A percentile compares a stretch with the other conserved stretches of the same genome.
These are phyloP conservation scores for Tetrahymena malaccensis DNA, from an alignment of 73 alveolate species.

Conservation along the genomic window DNA sequence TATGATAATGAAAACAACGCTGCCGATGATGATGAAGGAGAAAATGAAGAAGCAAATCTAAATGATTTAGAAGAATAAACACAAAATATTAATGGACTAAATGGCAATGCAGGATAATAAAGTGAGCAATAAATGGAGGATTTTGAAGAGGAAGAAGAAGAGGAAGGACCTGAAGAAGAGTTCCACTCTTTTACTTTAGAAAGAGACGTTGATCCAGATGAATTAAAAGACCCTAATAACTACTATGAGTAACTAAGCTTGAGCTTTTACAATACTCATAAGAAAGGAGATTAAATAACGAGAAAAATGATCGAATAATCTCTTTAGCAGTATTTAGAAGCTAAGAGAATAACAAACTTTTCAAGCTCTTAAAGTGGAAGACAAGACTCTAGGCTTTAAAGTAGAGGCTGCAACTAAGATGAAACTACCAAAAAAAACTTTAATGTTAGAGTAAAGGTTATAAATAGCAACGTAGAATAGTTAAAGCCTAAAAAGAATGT, in stretches of 20 bases:
- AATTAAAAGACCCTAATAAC: background rate
- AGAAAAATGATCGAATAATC: background rate
- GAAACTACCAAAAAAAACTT: background rate
- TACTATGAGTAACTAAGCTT: background rate
- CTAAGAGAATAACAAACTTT: background rate
- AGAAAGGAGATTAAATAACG: background rate
- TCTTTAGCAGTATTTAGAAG: background rate
- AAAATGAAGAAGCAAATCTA: background rate
- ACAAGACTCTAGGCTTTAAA: background rate
- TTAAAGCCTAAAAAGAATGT: background rate
- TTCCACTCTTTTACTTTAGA: background rate
- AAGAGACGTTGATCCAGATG: background rate
- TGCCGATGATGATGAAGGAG: background rate
- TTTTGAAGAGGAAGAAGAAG: background rate
- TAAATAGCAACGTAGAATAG: background rate
- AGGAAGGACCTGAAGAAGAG: background rate
- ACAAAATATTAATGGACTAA: background rate
- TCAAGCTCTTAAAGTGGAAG: background rate
- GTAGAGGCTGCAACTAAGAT: background rate
- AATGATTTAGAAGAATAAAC: background rate
- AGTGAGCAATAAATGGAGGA: background rate
- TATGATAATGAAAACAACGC: background rate
- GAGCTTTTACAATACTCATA: background rate
- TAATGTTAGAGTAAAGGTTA: background rate
- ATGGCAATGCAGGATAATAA: background rate